Percentiles rank a stretch among this genome's conserved stretches.
Evolutionary conservation across 352 stramenopile genomes (phyloP).

Genomic region (Phytopythium mirpurense): DNA sequence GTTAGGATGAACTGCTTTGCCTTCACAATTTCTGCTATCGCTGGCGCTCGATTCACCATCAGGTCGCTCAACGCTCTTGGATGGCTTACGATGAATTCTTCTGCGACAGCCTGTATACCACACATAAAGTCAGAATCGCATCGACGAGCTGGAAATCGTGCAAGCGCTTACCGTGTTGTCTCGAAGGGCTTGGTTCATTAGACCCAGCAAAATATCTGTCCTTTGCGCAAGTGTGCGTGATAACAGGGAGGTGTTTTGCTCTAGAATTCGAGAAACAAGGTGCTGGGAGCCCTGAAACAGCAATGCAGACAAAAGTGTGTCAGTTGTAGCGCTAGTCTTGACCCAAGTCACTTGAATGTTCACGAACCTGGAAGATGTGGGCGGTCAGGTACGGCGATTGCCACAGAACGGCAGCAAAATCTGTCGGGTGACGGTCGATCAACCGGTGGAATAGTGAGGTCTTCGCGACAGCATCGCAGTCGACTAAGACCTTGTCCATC

Average conservation of each 20-base stretch:
- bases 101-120: slow-evolving; percentile 31
- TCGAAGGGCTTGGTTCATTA: slow-evolving; percentile 57
- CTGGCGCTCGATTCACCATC: slow-evolving; percentile 43
- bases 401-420: slow-evolving; percentile 57
- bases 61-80: slow-evolving; percentile 54
- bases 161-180: slow-evolving; percentile 43
- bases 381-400: slow-evolving; percentile 53
- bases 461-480: slow-evolving; percentile 8
- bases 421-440: slow-evolving; percentile 46
- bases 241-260: slow-evolving; percentile 69
- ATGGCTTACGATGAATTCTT: slow-evolving; percentile 68
- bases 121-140: background rate
- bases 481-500: slow-evolving; percentile 42
- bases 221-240: slow-evolving; percentile 52
- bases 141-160: no score
- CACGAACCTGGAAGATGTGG: slow-evolving; percentile 68
- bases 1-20: slow-evolving; percentile 48
- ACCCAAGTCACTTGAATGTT: no score
- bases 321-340: no score
- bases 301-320: background rate
- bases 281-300: slow-evolving; percentile 33
- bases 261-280: slow-evolving; percentile 56
- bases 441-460: slow-evolving; percentile 44
- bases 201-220: slow-evolving; percentile 39
- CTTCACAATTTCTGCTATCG: slow-evolving; percentile 46